Base-by-base conservation (phyloP, 2,329 filamentous ascomycete genomes). In the Monosporascus sp. region DNA sequence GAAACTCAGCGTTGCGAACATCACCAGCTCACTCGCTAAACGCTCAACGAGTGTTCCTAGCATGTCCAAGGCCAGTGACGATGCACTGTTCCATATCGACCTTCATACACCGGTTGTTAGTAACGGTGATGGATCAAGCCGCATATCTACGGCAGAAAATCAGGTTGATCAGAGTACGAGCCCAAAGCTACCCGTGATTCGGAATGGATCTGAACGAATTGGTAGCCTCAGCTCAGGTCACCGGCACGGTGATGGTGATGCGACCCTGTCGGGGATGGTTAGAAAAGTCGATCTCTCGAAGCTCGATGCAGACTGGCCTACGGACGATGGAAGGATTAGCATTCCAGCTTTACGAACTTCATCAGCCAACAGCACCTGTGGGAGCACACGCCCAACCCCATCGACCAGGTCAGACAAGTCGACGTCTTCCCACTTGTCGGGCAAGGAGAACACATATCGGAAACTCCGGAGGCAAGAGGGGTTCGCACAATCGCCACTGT, bases 1-100 rank as follows among this genome's bases (percentile, higher is more conserved):
- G 50, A 95, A 92, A 67, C 79, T 97, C 57, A 96, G 89, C 69
- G 86, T 90, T 63, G 86, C 87, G 48, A 91, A 86, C 67, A 87
- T 94, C 58, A 81, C 88, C 15, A 87, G 82, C 59, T 87, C 87
- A 47, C 92, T 95, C 65, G 81, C 83, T 38, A 88, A 86, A 60
- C 83, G 87, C 53, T 88, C 88, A 1, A 77, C 76, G 39, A 89
- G 85, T 58, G 61, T 77, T 46, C 70, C 72, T 17, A 72, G 68
- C 51, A 58, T 73, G 37, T 55, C 59, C 51, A 63, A 60, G 49
- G 56, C 59, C 31, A 67, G 66, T 27, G 70, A 71, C 14, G 66
- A 64, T 9, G 62, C 63, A 38, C 39, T 55, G 14, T 50, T 58
- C 31, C 56, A 61, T 31, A 54, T 56, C 37, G 58, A 61, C 39